Base-by-base conservation (phyloP, 2,329 filamentous ascomycete genomes). In the Ophiocordyceps sinensis region DNA sequence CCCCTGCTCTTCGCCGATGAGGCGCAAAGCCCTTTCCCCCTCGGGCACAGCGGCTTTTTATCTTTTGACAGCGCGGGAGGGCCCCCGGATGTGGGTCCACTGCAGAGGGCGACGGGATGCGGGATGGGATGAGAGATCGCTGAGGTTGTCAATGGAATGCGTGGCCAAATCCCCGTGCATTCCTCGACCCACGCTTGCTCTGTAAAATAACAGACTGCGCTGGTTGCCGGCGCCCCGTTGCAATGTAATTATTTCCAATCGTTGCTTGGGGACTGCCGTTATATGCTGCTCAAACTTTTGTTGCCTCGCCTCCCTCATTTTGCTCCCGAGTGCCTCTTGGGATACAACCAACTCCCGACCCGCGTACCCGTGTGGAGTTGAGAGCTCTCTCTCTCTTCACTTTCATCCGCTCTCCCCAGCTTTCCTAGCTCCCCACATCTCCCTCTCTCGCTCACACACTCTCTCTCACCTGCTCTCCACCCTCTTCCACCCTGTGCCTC, bases 131-230 rank as follows among this genome's bases (percentile, higher is more conserved):
- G 13, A 37, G 21, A 41, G 31, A 36, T 41, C 39, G 39, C 39
- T 41, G 39, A 37, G 15, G 26, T 29, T 36, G 40, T 21, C 41
- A 37, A 39, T 39, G 41, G 41, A 43, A 43, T 43, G 41, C 28
- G 28, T 37, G 26, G 30, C 15, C 41, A 31, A 28, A 39, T 29
- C 41, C 31, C 41, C 41, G 32, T 32, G 41, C 41, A 43, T 43
- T 43, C 41, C 41, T 39, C 37, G 14, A 30, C 41, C 41, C 37
- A 38, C 21, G 32, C 41, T 23, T 31, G 19, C 26, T 21, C 28
- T 17, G 28, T 28, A 12, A 15, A 43, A 43, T 28, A 43, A 43
- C 41, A 43, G 15, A 26, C 28, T 15, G 28, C 28, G 28, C 28
- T 35, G 31, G 40, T 38, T 29, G 37, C 37, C 30, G 30, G 26